A percentile compares a stretch with the other conserved stretches of the same genome.
These are phyloP conservation scores for Setomelanomma holmii DNA, from an alignment of 2,329 filamentous ascomycete genomes.

Conservation along the genomic window DNA sequence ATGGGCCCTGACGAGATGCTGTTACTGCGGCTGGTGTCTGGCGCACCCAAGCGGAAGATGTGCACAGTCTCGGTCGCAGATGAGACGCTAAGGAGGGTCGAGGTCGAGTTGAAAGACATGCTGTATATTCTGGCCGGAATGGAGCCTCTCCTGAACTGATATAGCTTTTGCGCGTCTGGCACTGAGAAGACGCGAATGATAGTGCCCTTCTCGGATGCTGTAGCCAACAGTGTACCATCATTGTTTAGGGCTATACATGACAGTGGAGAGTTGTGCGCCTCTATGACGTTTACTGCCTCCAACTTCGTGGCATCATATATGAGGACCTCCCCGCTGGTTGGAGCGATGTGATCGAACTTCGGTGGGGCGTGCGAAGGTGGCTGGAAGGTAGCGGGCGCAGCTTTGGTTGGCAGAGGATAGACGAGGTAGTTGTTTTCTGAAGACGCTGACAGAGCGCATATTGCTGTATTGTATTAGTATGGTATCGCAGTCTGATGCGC, in stretches of 20 bases:
- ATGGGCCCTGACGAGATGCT: conserved; percentile 39
- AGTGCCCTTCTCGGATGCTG: conserved; percentile 95
- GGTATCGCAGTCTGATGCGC: background rate
- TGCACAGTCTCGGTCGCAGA: conserved; percentile 97
- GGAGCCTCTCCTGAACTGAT: conserved; percentile 93
- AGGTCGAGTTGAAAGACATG: conserved; percentile 98
- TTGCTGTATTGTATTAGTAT: conserved; percentile 60
- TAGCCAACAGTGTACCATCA: conserved; percentile 89
- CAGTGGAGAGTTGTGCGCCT: conserved; percentile 90
- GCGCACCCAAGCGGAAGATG: conserved; percentile 77
- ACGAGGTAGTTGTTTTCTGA: conserved; percentile 96
- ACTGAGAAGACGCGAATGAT: conserved; percentile 96
- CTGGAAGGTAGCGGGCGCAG: conserved; percentile 59
- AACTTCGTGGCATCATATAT: conserved; percentile 89
- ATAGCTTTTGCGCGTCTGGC: conserved; percentile 88
- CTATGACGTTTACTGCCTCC: conserved; percentile 93
- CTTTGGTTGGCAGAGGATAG: conserved; percentile 81
- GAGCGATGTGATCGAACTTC: conserved; percentile 74
- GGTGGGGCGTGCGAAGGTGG: conserved; percentile 85
- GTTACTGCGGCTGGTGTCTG: conserved; percentile 42
- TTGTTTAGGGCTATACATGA: conserved; percentile 91
- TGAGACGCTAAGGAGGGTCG: conserved; percentile 91
- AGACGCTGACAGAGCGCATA: conserved; percentile 90
- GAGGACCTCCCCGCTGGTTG: conserved; percentile 89
- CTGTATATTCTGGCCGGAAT: conserved; percentile 96